These are phyloP conservation scores for Magnolia sinica DNA, from an alignment of 164 flowering plant species.

Conservation along the genomic window DNA sequence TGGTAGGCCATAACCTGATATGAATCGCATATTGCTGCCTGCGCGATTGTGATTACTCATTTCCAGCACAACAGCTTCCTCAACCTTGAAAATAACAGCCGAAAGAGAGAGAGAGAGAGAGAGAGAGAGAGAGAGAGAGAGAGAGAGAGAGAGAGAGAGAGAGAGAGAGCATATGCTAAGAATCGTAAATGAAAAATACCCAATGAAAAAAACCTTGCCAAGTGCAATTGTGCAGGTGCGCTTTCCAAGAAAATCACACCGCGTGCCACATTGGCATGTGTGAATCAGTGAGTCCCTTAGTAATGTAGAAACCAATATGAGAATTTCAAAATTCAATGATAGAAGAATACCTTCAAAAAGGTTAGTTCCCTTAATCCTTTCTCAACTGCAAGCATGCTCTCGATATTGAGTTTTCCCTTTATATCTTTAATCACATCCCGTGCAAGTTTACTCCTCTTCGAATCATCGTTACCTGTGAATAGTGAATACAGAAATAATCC, in stretches of 20 bases:
- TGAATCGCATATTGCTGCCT: slow-evolving; percentile 51
- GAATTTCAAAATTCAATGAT: background rate
- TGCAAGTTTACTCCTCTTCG: slow-evolving; percentile 44
- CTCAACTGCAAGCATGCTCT: slow-evolving; percentile 96
- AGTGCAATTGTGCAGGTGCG: too few species aligned
- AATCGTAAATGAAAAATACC: too few species aligned
- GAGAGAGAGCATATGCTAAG: too few species aligned
- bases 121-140: background rate
- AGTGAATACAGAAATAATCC: background rate
- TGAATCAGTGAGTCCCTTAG: background rate
- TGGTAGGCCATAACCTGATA: slow-evolving; percentile 38
- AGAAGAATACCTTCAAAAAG: slow-evolving; percentile 65
- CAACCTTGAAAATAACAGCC: slow-evolving; percentile 49
- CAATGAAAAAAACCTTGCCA: too few species aligned
- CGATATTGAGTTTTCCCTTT: slow-evolving; percentile 87
- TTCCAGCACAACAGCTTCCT: slow-evolving; percentile 85
- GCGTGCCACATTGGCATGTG: background rate
- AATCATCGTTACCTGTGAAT: slow-evolving; percentile 50
- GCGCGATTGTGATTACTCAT: slow-evolving; percentile 42
- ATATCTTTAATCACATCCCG: slow-evolving; percentile 58
- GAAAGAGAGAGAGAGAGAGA: too few species aligned
- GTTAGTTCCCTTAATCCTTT: slow-evolving; percentile 90
- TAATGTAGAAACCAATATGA: slow-evolving; percentile 32
- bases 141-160: background rate
- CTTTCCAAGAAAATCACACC: too few species aligned